Base-by-base conservation (phyloP, 1,284 basidiomycete genomes). In the Marasmius fiardii region DNA sequence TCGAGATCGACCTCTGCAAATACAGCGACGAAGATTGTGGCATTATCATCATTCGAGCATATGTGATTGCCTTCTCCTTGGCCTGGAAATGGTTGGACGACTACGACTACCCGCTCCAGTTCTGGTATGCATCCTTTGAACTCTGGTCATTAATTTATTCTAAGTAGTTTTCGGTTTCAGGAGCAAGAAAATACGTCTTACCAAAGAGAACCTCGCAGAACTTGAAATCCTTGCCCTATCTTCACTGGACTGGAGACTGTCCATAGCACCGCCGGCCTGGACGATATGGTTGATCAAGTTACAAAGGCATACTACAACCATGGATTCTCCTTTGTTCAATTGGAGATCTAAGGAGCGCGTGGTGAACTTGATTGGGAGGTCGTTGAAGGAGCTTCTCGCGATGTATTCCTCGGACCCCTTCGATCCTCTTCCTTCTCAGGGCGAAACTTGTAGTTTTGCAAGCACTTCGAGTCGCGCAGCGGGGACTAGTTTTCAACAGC, bases 11-110 rank as follows among this genome's bases (percentile, higher is more conserved):
- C 23, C 21, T 47, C 14, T 50, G 52, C 35, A 53, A 58, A 31
- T 48, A 63, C 31, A 43, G 53, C 43, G 47, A 48, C 16, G 33
- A 54, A 31, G 57, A 69, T 43, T 64, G 67, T 18, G 68, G 72
- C 49, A 67, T 70, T 11, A 66, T 72, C 26, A 67, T 78, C 55
- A 65, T 71, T 47, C 66, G 69, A 37, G 58, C 68, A 16, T 78
- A 83, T 57, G 65, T 78, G 11, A 63, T 79, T 41, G 80, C 78
- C 51, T 68, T 81, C 16, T 75, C 80, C 61, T 69, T 86, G 48
- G 73, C 81, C 6, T 78, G 79, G 61, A 87, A 84, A 67, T 79
- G 78, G 68, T 61, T 84, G 43, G 79, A 85, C 52, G 84, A 86
- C 57, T 69, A 71, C 56, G 68, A 74, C 0, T 50, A 47, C 18